A percentile compares a stretch with the other conserved stretches of the same genome.
Conservation (phyloP, 2,329 filamentous ascomycete genomes). For the Paecilomyces fulvus region DNA sequence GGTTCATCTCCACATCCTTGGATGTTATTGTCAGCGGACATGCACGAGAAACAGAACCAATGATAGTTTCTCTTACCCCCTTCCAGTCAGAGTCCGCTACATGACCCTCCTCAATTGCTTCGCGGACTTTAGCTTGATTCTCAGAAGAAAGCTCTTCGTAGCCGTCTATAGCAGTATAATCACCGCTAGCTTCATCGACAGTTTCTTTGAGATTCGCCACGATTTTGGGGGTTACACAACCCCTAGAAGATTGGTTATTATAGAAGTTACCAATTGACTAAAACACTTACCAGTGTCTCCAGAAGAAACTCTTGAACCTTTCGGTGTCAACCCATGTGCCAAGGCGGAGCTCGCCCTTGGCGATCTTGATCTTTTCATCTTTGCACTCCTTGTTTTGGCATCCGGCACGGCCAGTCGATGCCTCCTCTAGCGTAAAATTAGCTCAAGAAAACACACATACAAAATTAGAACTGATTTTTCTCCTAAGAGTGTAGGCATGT, state of each 20-base stretch:
- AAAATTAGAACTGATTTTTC: neutral
- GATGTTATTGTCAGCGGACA: constrained; percentile 7
- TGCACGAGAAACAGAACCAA: neutral
- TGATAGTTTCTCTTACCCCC: constrained; percentile 54
- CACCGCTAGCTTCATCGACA: constrained; percentile 31
- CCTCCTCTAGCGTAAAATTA: constrained; percentile 50
- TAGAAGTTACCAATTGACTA: neutral
- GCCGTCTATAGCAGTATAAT: constrained; percentile 66
- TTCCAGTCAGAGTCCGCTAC: constrained; percentile 83
- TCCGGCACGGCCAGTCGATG: constrained; percentile 61
- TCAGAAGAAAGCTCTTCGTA: constrained; percentile 67
- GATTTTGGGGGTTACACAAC: constrained; percentile 73
- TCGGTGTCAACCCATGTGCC: constrained; percentile 61
- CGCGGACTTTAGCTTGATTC: constrained; percentile 62
- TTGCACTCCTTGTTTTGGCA: constrained; percentile 72
- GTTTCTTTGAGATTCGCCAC: constrained; percentile 55
- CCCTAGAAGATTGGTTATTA: constrained; percentile 48
- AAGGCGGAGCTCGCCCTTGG: constrained; percentile 69
- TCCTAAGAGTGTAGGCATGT: neutral
- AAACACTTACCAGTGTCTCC: constrained; percentile 71
- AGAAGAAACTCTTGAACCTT: constrained; percentile 58
- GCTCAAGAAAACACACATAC: neutral
- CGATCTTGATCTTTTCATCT: constrained; percentile 58
- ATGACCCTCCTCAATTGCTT: constrained; percentile 66
- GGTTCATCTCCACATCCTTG: constrained; percentile 68